A percentile compares a stretch with the other conserved stretches of the same genome.
Conservation (phyloP, 139 green algal species). For the Chlorella sp. region DNA sequence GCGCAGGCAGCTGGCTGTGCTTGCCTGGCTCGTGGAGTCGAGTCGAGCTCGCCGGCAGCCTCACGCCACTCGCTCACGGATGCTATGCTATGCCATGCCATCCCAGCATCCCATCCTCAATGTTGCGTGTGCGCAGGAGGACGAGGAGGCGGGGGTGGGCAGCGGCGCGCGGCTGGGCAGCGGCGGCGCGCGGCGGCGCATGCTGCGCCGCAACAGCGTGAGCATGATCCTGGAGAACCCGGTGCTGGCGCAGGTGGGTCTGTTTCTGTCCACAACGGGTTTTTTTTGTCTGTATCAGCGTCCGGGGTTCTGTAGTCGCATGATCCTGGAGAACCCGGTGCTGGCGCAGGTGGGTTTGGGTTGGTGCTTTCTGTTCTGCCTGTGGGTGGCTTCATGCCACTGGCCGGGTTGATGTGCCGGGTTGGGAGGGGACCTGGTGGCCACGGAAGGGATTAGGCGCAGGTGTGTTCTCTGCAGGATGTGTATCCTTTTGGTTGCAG, state of each 20-base stretch:
- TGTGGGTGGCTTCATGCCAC: no score
- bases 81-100: no score
- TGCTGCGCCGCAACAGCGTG: constrained; percentile 52
- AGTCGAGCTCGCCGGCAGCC: no score
- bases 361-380: no score
- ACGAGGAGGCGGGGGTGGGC: constrained; percentile 42
- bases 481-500: no score
- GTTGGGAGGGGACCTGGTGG: neutral
- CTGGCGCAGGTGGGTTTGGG: constrained; percentile 38
- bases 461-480: no score
- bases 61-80: no score
- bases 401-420: neutral
- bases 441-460: no score
- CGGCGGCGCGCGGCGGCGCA: constrained; percentile 23
- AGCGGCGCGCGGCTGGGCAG: constrained; percentile 28
- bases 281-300: neutral
- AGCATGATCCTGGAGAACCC: constrained; percentile 61
- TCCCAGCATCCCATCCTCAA: no score
- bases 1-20: neutral
- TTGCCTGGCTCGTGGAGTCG: neutral
- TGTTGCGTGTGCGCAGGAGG: constrained; percentile 31
- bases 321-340: constrained; percentile 61
- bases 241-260: constrained; percentile 44
- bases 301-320: no score
- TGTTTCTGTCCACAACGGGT: neutral